Conservation (phyloP, 805 yeast species). For the Kuraishia piskuri region DNA sequence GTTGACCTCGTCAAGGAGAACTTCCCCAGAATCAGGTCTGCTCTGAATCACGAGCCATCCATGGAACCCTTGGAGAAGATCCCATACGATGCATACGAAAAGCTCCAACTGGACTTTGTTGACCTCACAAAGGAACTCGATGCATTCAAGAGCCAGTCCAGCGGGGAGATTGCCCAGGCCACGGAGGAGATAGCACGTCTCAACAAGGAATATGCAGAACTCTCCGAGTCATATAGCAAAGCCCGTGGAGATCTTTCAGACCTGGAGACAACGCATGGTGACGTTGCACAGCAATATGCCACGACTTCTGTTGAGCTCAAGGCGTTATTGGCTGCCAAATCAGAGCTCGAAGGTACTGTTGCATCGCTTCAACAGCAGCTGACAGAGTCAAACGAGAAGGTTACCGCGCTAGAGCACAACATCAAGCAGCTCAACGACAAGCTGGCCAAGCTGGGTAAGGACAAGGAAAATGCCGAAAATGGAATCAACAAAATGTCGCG, state of each 20-base stretch:
- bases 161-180: slow-evolving; percentile 10
- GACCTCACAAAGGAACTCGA: slow-evolving; percentile 10
- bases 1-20: slow-evolving; percentile 63
- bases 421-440: slow-evolving; percentile 21
- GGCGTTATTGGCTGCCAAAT: slow-evolving; percentile 4
- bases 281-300: slow-evolving; percentile 17
- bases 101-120: slow-evolving; percentile 27
- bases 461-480: slow-evolving; percentile 51
- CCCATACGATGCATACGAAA: slow-evolving; percentile 52
- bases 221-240: slow-evolving; percentile 18
- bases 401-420: slow-evolving; percentile 11
- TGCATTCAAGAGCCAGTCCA: slow-evolving; percentile 11
- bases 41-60: slow-evolving; percentile 67
- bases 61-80: slow-evolving; percentile 61
- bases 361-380: slow-evolving; percentile 9
- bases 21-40: slow-evolving; percentile 53
- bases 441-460: slow-evolving; percentile 22
- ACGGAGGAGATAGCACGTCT: slow-evolving; percentile 14
- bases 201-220: slow-evolving; percentile 21
- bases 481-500: slow-evolving; percentile 89
- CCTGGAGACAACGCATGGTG: slow-evolving; percentile 19
- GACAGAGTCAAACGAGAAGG: slow-evolving; percentile 12
- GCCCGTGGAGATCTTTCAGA: slow-evolving; percentile 23
- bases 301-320: slow-evolving; percentile 12
- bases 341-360: slow-evolving; percentile 27